Evolutionary conservation across 768 basidiomycete genomes (phyloP).

Genomic region (Zangia roseola): DNA sequence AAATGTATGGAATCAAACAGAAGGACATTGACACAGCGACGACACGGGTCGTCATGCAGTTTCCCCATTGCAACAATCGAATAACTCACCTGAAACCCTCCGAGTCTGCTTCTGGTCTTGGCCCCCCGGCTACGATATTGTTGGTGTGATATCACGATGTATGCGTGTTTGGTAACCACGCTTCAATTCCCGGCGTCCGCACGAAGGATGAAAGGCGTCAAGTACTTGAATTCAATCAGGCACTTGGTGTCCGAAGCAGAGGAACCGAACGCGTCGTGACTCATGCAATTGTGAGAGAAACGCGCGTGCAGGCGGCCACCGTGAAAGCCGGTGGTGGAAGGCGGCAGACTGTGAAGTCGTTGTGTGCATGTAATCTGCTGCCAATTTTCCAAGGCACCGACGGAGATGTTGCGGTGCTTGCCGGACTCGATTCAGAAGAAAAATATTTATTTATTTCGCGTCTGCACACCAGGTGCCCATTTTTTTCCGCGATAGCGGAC

Average conservation of each 20-base stretch:
- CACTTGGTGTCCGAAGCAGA: background rate
- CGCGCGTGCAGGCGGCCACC: constrained; percentile 1
- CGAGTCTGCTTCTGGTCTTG: background rate
- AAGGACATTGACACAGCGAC: too few relatives aligned
- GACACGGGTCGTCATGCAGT: too few relatives aligned
- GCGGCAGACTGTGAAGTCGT: background rate
- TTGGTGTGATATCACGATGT: too few relatives aligned
- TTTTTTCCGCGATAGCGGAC: constrained; percentile 5
- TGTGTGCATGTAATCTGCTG: background rate
- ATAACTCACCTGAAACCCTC: constrained; percentile 12
- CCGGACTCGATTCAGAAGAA: constrained; percentile 18
- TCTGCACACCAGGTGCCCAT: constrained; percentile 12
- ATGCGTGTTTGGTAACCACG: constrained; percentile 6
- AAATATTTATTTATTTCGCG: constrained; percentile 1
- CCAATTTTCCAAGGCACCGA: constrained; percentile 22
- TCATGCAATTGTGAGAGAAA: constrained; percentile 13
- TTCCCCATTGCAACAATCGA: background rate
- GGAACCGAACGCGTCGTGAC: constrained; percentile 3
- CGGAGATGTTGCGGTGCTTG: constrained; percentile 21
- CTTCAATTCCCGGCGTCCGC: too few relatives aligned
- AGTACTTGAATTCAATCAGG: constrained; percentile 9
- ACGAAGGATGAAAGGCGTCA: too few relatives aligned
- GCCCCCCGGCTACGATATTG: background rate
- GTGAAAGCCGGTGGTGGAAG: background rate
- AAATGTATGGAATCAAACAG: too few relatives aligned